Percentiles rank a stretch among this genome's conserved stretches.
Evolutionary conservation across 306 rosid species (phyloP).

Genomic region (Acacia melanoxylon): DNA sequence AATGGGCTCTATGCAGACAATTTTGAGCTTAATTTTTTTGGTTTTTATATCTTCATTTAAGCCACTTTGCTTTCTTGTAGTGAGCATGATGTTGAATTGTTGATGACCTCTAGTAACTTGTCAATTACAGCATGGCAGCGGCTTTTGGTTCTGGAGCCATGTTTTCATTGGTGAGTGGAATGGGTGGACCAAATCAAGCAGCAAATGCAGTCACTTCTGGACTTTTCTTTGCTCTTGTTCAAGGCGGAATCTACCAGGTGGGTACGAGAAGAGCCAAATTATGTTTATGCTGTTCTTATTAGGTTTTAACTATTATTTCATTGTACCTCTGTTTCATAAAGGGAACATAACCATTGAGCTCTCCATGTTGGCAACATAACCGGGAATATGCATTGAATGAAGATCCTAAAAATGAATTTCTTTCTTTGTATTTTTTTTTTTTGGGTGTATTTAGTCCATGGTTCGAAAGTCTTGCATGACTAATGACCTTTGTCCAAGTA

Average conservation of each 20-base stretch:
- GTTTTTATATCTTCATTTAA: conserved; percentile 6
- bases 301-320: neutral
- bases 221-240: conserved; percentile 91
- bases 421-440: no score
- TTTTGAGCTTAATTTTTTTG: neutral
- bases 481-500: neutral
- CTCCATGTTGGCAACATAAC: neutral
- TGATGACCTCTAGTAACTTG: neutral
- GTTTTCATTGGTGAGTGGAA: conserved; percentile 92
- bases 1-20: no score
- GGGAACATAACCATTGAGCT: neutral
- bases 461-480: neutral
- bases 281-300: conserved; percentile 1
- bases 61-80: conserved; percentile 23
- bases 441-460: neutral
- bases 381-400: neutral
- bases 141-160: conserved; percentile 97
- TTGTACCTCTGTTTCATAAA: conserved; percentile 5
- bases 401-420: neutral
- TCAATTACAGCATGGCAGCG: conserved; percentile 80
- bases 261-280: conserved; percentile 19
- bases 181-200: conserved; percentile 90
- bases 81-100: neutral
- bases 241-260: conserved; percentile 97
- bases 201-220: conserved; percentile 86